These are phyloP conservation scores for Monosporascus ibericus DNA, from an alignment of 2,329 filamentous ascomycete species.

Conservation along the genomic window DNA sequence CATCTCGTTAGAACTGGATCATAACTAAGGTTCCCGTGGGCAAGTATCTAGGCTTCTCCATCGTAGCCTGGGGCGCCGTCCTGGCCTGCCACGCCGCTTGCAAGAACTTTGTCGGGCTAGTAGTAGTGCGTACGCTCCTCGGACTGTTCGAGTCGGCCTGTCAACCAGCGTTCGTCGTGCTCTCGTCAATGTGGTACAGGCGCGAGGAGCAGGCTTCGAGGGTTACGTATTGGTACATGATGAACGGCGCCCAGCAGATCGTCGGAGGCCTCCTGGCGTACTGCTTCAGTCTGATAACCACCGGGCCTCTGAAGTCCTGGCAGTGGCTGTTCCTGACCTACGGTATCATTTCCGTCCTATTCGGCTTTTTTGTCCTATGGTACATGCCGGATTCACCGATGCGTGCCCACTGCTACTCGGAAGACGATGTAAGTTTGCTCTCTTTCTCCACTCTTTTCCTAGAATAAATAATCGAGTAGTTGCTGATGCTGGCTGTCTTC, in stretches of 20 bases:
- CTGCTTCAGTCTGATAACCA: conserved; percentile 49
- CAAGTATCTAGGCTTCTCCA: conserved; percentile 59
- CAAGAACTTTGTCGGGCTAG: conserved; percentile 52
- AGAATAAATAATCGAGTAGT: neutral
- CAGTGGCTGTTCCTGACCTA: conserved; percentile 64
- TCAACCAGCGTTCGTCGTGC: conserved; percentile 61
- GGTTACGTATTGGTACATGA: conserved; percentile 72
- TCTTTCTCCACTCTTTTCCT: neutral
- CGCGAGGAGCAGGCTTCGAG: conserved; percentile 60
- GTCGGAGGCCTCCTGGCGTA: conserved; percentile 66
- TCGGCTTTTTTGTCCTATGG: conserved; percentile 56
- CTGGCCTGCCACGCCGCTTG: conserved; percentile 57
- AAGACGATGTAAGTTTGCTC: conserved; percentile 39
- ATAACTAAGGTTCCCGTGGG: conserved; percentile 60
- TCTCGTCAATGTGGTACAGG: conserved; percentile 66
- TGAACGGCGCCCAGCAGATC: conserved; percentile 69
- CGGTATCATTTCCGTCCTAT: conserved; percentile 56
- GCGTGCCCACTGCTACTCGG: conserved; percentile 62
- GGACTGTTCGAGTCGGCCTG: conserved; percentile 67
- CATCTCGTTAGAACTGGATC: conserved; percentile 34
- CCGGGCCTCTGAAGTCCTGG: conserved; percentile 54
- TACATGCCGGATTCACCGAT: conserved; percentile 66
- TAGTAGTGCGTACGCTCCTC: conserved; percentile 57
- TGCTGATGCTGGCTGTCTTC: neutral
- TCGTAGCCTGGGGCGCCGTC: conserved; percentile 57